Conservation (phyloP, 495 filamentous ascomycete genomes). For the Diplogelasinospora grovesii region DNA sequence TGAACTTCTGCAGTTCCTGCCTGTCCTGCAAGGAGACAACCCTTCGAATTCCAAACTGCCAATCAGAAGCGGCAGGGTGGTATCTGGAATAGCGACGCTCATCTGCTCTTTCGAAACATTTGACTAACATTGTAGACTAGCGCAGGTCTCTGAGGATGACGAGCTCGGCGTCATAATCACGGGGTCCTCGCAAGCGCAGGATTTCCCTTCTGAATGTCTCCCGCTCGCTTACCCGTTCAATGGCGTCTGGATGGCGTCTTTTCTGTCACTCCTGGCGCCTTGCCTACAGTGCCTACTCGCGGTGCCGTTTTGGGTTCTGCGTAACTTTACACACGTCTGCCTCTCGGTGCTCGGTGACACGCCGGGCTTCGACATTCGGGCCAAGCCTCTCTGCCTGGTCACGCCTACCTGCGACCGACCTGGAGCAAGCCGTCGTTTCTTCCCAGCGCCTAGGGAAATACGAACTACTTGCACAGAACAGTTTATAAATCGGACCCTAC, state of each 20-base stretch:
- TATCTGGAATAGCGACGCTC: conserved; percentile 9
- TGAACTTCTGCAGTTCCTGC: conserved; percentile 8
- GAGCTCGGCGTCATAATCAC: conserved; percentile 2
- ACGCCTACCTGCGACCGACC: neutral
- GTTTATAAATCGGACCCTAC: too few species aligned
- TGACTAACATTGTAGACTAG: too few species aligned
- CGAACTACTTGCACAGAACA: too few species aligned
- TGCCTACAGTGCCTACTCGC: too few species aligned
- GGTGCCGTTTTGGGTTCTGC: too few species aligned
- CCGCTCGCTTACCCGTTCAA: too few species aligned
- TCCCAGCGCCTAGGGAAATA: too few species aligned
- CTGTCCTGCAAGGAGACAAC: conserved; percentile 12
- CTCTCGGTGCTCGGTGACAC: too few species aligned
- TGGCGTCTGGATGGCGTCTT: too few species aligned
- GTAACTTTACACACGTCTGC: neutral
- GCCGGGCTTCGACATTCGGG: conserved; percentile 1
- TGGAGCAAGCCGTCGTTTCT: conserved; percentile 1
- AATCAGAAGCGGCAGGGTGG: conserved; percentile 6
- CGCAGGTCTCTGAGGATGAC: conserved; percentile 1
- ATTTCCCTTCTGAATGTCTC: too few species aligned
- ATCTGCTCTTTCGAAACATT: neutral
- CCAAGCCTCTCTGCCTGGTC: neutral
- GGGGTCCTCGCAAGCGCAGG: too few species aligned
- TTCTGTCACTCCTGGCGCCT: too few species aligned
- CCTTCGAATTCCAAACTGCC: conserved; percentile 6